Evolutionary conservation across 2,329 filamentous ascomycete genomes (phyloP).

Genomic region (Sphaerulina vaccinii): DNA sequence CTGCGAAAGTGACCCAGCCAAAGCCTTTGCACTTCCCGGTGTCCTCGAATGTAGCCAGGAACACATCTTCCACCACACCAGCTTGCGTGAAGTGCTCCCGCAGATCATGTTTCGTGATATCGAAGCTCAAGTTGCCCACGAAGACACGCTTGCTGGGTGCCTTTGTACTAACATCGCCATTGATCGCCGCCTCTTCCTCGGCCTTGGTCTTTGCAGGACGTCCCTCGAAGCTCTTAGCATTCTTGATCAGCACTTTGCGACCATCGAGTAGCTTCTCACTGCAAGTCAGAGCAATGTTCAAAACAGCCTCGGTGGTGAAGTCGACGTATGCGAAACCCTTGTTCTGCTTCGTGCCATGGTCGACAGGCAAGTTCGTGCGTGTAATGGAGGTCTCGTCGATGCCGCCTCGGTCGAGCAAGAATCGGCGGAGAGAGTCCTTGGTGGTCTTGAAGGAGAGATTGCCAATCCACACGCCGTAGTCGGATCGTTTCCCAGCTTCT

Average conservation of each 20-base stretch:
- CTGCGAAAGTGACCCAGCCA: conserved; percentile 89
- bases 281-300: conserved; percentile 75
- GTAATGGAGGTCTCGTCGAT: conserved; percentile 69
- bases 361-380: conserved; percentile 73
- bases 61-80: conserved; percentile 76
- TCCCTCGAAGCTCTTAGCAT: conserved; percentile 86
- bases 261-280: conserved; percentile 79
- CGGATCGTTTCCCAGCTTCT: conserved; percentile 57
- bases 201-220: conserved; percentile 59
- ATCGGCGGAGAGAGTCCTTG: conserved; percentile 70
- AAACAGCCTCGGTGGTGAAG: conserved; percentile 67
- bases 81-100: conserved; percentile 80
- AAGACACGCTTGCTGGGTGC: conserved; percentile 79
- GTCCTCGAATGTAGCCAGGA: conserved; percentile 94
- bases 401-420: conserved; percentile 68
- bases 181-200: conserved; percentile 41
- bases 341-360: conserved; percentile 59
- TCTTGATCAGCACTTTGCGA: conserved; percentile 87
- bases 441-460: conserved; percentile 86
- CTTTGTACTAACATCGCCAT: conserved; percentile 43
- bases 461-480: conserved; percentile 91
- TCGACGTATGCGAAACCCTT: conserved; percentile 97
- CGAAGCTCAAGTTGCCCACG: conserved; percentile 61
- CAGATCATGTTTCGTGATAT: conserved; percentile 70
- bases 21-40: conserved; percentile 97